phyloP scores from a whole-genome alignment of 2,329 filamentous ascomycete genomes.

The Epichloe aotearoae region DNA sequence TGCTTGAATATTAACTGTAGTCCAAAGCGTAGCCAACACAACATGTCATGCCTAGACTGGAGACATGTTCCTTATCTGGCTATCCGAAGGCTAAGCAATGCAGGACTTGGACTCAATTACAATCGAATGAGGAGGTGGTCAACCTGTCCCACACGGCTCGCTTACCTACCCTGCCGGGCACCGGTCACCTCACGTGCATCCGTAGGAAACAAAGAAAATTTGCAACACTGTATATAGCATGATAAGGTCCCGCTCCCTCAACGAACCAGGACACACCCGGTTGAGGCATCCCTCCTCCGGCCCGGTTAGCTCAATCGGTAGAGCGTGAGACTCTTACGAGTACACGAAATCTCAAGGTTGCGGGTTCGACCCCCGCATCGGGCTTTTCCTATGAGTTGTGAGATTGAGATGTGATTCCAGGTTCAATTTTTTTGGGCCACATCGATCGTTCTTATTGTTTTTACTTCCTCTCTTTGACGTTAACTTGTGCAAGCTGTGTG shows the following conservation, averaged over 20 bases:
- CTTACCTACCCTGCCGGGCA: too few species aligned
- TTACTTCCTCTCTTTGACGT: too few species aligned
- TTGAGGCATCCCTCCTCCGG: slow-evolving; percentile 3
- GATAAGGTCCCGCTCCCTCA: accelerated
- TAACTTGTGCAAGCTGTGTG: neutral
- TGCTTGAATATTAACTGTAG: too few species aligned
- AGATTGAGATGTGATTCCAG: neutral
- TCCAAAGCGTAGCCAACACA: too few species aligned
- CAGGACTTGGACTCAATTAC: too few species aligned
- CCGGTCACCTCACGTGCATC: too few species aligned
- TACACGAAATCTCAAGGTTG: slow-evolving; percentile 32
- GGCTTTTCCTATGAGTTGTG: slow-evolving; percentile 8
- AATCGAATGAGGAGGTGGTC: too few species aligned
- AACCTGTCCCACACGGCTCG: too few species aligned
- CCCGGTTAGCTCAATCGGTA: slow-evolving; percentile 34
- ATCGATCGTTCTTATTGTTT: neutral
- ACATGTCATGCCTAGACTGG: too few species aligned
- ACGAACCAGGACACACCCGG: neutral
- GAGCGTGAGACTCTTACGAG: slow-evolving; percentile 56
- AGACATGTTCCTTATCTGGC: too few species aligned
- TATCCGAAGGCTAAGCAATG: too few species aligned
- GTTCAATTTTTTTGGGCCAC: neutral
- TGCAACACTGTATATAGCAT: neutral
- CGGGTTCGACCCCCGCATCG: slow-evolving; percentile 37
- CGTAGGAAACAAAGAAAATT: neutral